Evolutionary conservation across 345 rosid species (phyloP), one percentile per base, ranked within the genome.

Genomic region (Crucihimalaya himalaica): DNA sequence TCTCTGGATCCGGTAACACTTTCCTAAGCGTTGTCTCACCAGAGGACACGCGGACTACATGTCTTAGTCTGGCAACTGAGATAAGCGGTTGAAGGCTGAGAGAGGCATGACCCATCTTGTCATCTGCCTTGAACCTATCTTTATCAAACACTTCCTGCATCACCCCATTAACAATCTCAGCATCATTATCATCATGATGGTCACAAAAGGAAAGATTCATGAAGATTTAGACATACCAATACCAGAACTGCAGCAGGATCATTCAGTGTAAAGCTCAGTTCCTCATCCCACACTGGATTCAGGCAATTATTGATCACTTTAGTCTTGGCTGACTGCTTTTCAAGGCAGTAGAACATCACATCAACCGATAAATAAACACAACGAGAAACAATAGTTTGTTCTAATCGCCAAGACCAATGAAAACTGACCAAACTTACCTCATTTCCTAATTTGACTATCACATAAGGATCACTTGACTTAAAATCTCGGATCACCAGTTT

Each of bases 401-500:
- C 46, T 18, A n/a, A 47, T 4, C 50, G 15, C 14, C 29, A 63
- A 50, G 42, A 23, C 21, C 39, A 45, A 58, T 39, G 55, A 46
- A 15, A 21, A 71, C 13, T 23, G 53, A 42, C 34, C 5, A 18
- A 18, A 45, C 64, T 23, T 19, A 87, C 99, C 91, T 95, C 93
- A 80, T 76, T 84, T 35, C 88, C 97, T 47, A 95, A 80, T 85
- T 92, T 95, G 85, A 88, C 72, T 14, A 95, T 83, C 52, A 92
- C 97, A 75, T 95, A 95, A 69, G 99, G 99, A 86, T 95, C 99
- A 72, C 99, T 95, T 73, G 84, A 88, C 81, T 85, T 95, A 84
- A 95, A 95, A 81, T 95, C 99, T 72, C 99, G 83, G 66, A 95
- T 88, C 32, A 70, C 99, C 67, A 95, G 79, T 34, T 80, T 83